These are phyloP conservation scores for Spathaspora boniae DNA, from an alignment of 805 yeast genomes.

Conservation along the genomic window DNA sequence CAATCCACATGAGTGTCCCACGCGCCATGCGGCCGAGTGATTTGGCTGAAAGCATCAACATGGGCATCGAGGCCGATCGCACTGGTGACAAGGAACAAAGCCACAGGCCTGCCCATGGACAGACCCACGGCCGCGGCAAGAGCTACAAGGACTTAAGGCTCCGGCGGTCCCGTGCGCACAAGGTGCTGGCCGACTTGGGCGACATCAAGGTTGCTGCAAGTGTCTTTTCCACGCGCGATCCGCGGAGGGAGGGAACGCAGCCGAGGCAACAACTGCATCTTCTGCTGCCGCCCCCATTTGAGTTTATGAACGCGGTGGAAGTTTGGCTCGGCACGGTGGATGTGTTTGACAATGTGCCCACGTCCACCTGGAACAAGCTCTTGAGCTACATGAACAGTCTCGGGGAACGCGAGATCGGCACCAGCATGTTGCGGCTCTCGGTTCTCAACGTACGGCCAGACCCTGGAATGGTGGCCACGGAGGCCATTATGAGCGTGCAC, in stretches of 20 bases:
- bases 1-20: constrained; percentile 68
- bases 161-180: constrained; percentile 62
- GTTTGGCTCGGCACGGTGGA: constrained; percentile 53
- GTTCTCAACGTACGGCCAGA: constrained; percentile 65
- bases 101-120: no score
- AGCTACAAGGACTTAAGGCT: constrained; percentile 47
- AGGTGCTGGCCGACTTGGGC: constrained; percentile 52
- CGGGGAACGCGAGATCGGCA: constrained; percentile 68
- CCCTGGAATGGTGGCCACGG: constrained; percentile 62
- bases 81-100: constrained; percentile 12
- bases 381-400: constrained; percentile 64
- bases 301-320: constrained; percentile 46
- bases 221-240: constrained; percentile 47
- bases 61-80: constrained; percentile 25
- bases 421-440: constrained; percentile 54
- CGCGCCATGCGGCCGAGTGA: constrained; percentile 41
- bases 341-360: constrained; percentile 71
- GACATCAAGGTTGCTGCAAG: constrained; percentile 49
- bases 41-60: constrained; percentile 54
- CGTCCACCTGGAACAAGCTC: constrained; percentile 90
- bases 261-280: no score
- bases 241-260: constrained; percentile 34
- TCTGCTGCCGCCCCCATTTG: constrained; percentile 34
- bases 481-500: constrained; percentile 49
- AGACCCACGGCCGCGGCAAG: constrained; percentile 30